Percentiles rank a stretch among this genome's conserved stretches.
phyloP scores from a whole-genome alignment of 306 rosid species.

The Albizia julibrissin region DNA sequence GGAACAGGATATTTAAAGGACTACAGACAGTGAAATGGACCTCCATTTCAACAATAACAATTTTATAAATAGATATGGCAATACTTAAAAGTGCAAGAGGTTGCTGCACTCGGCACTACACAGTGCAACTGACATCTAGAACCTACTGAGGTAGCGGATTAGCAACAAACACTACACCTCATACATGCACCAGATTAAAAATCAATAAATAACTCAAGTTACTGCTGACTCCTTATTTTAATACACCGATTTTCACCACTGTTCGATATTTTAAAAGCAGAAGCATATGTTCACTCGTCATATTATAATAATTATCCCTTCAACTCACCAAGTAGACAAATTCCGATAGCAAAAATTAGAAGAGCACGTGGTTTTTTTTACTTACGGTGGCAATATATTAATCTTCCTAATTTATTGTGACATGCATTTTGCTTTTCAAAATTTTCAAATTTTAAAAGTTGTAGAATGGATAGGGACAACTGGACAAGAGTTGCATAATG shows the following conservation, averaged over 20 bases:
- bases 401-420: too few species aligned
- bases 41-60: not conserved
- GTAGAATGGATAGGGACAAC: too few species aligned
- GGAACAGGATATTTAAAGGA: not conserved
- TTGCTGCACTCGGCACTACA: constrained; percentile 19
- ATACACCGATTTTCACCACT: not conserved
- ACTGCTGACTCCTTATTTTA: not conserved
- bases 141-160: constrained; percentile 21
- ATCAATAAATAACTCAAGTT: not conserved
- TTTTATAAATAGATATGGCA: constrained; percentile 19
- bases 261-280: not conserved
- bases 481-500: too few species aligned
- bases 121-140: constrained; percentile 21
- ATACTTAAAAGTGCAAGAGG: not conserved
- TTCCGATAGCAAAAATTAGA: too few species aligned
- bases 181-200: not conserved
- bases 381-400: too few species aligned
- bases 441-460: too few species aligned
- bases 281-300: not conserved
- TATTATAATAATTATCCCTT: not conserved
- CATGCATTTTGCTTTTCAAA: too few species aligned
- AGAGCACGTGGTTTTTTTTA: too few species aligned
- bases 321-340: constrained; percentile 21
- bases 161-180: constrained; percentile 7
- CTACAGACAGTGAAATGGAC: not conserved